A percentile compares a stretch with the other conserved stretches of the same genome.
Evolutionary conservation across 768 basidiomycete genomes (phyloP).

Genomic region (Termitomyces sp.): DNA sequence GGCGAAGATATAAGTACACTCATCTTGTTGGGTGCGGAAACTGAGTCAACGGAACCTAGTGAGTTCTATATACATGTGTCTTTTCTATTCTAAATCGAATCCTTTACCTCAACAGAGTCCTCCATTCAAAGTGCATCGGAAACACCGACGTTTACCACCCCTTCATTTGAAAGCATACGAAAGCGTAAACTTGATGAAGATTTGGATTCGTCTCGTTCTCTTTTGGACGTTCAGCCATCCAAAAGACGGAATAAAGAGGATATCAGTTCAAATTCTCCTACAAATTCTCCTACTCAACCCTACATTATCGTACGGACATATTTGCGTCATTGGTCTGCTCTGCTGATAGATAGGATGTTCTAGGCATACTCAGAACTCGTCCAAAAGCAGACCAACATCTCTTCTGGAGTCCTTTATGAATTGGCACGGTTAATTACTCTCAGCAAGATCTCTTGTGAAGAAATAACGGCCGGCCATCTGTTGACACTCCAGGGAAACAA

Average conservation of each 20-base stretch:
- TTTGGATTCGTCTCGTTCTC: neutral
- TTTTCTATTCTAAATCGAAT: neutral
- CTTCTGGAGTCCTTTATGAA: constrained; percentile 46
- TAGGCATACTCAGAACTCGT: constrained; percentile 13
- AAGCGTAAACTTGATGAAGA: constrained; percentile 25
- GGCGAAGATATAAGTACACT: constrained; percentile 8
- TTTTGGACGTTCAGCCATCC: neutral
- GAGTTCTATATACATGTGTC: neutral
- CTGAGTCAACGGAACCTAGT: neutral
- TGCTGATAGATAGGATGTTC: neutral
- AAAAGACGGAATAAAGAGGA: constrained; percentile 4
- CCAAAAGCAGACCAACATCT: constrained; percentile 16
- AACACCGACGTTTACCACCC: constrained; percentile 16
- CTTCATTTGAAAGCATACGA: constrained; percentile 19
- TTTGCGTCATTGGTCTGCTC: neutral
- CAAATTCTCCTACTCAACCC: constrained; percentile 2
- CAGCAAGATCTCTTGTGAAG: constrained; percentile 18
- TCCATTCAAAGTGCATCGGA: constrained; percentile 7
- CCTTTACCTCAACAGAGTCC: neutral
- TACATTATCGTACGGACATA: constrained; percentile 17
- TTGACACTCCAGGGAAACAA: constrained; percentile 26
- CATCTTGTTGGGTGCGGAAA: neutral
- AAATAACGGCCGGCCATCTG: constrained; percentile 24
- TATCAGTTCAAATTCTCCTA: neutral
- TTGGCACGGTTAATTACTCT: constrained; percentile 37